These are phyloP conservation scores for Ogataea degrootiae DNA, from an alignment of 805 yeast genomes.

Conservation along the genomic window DNA sequence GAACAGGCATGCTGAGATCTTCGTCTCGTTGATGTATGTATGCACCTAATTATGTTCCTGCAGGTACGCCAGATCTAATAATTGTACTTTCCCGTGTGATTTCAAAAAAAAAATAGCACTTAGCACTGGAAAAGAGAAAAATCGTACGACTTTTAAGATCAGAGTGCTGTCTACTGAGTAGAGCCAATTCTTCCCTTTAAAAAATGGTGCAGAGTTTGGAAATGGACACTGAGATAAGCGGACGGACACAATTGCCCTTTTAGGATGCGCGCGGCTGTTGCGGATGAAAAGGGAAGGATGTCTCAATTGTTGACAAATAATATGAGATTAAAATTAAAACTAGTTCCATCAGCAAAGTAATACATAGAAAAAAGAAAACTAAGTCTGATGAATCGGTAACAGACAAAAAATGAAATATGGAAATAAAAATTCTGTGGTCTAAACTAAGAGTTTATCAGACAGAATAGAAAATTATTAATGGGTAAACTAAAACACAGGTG, in stretches of 20 bases:
- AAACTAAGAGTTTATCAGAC: not conserved
- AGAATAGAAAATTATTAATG: not conserved
- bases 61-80: not conserved
- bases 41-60: not conserved
- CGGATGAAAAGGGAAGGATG: not conserved
- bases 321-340: not conserved
- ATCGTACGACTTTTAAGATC: slow-evolving; percentile 1
- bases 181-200: not conserved
- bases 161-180: no score
- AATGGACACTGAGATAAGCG: not conserved
- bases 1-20: not conserved
- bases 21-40: no score
- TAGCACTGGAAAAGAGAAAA: not conserved
- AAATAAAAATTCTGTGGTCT: no score
- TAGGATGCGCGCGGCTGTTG: not conserved
- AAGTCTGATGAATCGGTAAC: no score
- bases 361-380: no score
- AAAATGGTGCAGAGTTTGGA: not conserved
- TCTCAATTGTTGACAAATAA: not conserved
- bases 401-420: no score
- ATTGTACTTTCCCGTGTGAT: not conserved
- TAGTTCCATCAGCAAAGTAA: not conserved
- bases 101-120: not conserved
- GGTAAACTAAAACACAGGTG: not conserved
- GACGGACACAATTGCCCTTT: slow-evolving; percentile 2